phyloP scores from a whole-genome alignment of 177 flowering plant genomes.

The Vitis hybrid region DNA sequence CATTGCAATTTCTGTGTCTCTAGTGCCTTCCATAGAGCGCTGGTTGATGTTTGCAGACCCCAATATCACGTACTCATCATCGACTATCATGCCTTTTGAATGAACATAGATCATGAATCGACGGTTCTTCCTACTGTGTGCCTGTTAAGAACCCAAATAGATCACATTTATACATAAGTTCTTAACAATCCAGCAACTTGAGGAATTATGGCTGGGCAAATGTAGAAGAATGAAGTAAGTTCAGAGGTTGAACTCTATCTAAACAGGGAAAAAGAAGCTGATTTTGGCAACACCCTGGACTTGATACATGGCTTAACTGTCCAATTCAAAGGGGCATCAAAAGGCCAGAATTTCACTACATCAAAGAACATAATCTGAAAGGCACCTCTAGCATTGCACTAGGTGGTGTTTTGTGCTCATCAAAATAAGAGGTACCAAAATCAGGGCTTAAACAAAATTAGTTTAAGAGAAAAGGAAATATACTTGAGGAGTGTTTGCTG shows the following conservation, averaged over 20 bases:
- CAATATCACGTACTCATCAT: conserved; percentile 54
- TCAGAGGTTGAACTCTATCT: too few relatives aligned
- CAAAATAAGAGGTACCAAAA: background rate
- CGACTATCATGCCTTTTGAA: conserved; percentile 77
- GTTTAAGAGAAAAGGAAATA: background rate
- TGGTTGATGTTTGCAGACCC: conserved; percentile 66
- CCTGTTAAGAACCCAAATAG: conserved; percentile 29
- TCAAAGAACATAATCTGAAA: background rate
- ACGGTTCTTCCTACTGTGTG: conserved; percentile 36
- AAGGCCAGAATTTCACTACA: too few relatives aligned
- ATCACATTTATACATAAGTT: background rate
- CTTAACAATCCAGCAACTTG: too few relatives aligned
- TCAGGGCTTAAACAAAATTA: background rate
- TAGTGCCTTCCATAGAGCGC: conserved; percentile 69
- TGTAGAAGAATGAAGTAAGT: too few relatives aligned
- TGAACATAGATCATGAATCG: conserved; percentile 78
- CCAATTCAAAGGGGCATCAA: too few relatives aligned
- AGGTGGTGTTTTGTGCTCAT: background rate
- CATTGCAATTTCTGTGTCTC: conserved; percentile 77
- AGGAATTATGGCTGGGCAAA: too few relatives aligned
- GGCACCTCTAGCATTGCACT: background rate
- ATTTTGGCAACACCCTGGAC: too few relatives aligned
- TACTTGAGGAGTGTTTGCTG: conserved; percentile 60
- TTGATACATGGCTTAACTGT: too few relatives aligned
- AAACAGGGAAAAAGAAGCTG: too few relatives aligned